Conservation (phyloP, 163 green algal genomes). For the Chloromonas sp. region DNA sequence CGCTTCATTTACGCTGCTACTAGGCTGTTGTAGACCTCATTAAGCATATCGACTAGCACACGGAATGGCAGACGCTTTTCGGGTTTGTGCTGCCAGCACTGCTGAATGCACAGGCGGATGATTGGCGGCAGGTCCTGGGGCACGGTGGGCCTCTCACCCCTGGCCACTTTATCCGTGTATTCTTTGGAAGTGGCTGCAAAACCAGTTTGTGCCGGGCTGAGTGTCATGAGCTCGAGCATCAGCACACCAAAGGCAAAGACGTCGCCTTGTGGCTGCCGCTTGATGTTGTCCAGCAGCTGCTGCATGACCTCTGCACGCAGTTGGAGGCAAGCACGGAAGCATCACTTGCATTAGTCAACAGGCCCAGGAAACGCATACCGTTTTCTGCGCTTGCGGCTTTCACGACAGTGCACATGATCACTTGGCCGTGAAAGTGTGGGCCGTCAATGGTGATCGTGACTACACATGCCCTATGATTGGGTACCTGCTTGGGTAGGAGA, state of each 20-base stretch:
- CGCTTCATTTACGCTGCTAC: neutral
- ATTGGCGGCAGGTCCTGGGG: neutral
- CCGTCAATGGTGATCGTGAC: too few species aligned
- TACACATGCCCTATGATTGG: too few species aligned
- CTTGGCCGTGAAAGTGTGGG: too few species aligned
- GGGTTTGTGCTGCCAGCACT: neutral
- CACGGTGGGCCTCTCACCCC: neutral
- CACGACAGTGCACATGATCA: too few species aligned
- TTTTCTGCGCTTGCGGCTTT: too few species aligned
- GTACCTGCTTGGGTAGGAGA: too few species aligned
- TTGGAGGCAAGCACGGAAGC: too few species aligned
- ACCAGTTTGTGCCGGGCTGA: neutral
- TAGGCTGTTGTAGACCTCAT: neutral
- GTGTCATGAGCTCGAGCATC: neutral
- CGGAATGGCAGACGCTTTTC: neutral
- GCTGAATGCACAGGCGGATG: neutral
- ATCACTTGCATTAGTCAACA: too few species aligned
- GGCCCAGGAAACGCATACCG: too few species aligned
- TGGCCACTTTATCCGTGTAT: neutral
- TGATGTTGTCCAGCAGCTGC: neutral
- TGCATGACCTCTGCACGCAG: neutral
- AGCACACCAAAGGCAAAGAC: neutral
- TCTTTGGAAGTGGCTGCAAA: neutral
- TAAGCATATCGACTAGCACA: neutral
- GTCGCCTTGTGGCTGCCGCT: neutral